Percentiles rank a stretch among this genome's conserved stretches.
phyloP scores from a whole-genome alignment of 2,329 filamentous ascomycete species.

The Phialocephala sp. region DNA sequence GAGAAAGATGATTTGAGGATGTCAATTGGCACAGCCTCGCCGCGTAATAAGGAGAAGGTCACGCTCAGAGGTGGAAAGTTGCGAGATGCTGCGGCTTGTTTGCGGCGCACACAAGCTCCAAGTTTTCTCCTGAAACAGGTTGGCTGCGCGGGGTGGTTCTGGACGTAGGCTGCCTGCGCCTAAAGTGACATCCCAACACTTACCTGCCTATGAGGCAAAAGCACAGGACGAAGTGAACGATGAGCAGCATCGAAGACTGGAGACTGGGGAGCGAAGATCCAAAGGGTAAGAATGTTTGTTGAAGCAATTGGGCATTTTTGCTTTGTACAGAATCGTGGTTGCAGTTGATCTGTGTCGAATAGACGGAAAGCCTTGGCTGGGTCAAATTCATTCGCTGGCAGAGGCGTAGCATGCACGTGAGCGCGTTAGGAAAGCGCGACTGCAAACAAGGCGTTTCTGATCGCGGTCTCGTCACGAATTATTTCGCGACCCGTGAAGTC shows the following conservation, averaged over 20 bases:
- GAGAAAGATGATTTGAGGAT: constrained; percentile 4
- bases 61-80: constrained; percentile 7
- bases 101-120: constrained; percentile 21
- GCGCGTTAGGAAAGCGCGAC: constrained; percentile 18
- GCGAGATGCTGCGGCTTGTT: constrained; percentile 16
- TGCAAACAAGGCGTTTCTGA: neutral
- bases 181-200: constrained; percentile 21
- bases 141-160: constrained; percentile 18
- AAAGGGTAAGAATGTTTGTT: neutral
- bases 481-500: neutral
- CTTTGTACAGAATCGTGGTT: neutral
- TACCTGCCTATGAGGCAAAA: constrained; percentile 2
- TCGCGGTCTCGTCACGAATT: neutral
- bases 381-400: constrained; percentile 1
- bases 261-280: neutral
- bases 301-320: constrained; percentile 1
- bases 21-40: constrained; percentile 26
- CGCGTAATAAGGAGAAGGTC: constrained; percentile 9
- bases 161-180: constrained; percentile 11
- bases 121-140: constrained; percentile 24
- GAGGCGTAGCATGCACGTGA: constrained; percentile 9
- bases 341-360: neutral
- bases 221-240: neutral
- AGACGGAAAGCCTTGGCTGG: neutral
- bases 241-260: neutral